Conservation (phyloP, 176 grass and related monocot genomes). For the Aegilops longissima region DNA sequence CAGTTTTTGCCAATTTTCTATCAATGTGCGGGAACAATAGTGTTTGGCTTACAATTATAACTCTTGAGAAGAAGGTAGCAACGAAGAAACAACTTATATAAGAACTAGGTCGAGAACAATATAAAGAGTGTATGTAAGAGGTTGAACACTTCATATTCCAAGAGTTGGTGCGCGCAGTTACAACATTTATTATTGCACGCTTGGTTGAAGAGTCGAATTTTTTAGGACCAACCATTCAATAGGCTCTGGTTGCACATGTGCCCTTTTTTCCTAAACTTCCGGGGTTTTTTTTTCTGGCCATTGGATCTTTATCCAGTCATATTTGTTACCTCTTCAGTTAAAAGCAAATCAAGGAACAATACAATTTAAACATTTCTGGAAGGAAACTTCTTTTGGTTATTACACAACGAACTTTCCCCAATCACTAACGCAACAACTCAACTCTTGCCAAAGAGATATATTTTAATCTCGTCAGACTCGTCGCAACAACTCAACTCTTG, state of each 20-base stretch:
- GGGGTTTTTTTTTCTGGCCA: too few relatives aligned
- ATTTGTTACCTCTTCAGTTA: constrained; percentile 49
- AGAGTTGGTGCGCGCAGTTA: neutral
- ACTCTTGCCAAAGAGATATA: constrained; percentile 55
- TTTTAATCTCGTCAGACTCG: constrained; percentile 50
- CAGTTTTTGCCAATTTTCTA: neutral
- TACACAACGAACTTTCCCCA: constrained; percentile 56
- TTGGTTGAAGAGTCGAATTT: neutral
- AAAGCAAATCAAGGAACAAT: constrained; percentile 61
- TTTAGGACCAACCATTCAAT: too few relatives aligned
- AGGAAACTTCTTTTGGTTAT: constrained; percentile 55
- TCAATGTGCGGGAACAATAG: neutral
- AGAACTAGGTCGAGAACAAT: neutral
- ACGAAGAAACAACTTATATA: neutral
- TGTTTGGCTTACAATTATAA: too few relatives aligned
- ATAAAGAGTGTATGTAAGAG: neutral
- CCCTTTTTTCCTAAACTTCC: too few relatives aligned
- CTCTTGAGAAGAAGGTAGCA: neutral
- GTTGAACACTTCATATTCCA: neutral
- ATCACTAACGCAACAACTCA: constrained; percentile 52
- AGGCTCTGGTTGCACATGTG: too few relatives aligned
- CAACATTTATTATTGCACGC: too few relatives aligned
- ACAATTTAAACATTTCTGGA: constrained; percentile 53
- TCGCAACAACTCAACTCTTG: too few relatives aligned
- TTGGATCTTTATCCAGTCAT: neutral